phyloP scores from a whole-genome alignment of 306 rosid species.

The Rosa chinensis region DNA sequence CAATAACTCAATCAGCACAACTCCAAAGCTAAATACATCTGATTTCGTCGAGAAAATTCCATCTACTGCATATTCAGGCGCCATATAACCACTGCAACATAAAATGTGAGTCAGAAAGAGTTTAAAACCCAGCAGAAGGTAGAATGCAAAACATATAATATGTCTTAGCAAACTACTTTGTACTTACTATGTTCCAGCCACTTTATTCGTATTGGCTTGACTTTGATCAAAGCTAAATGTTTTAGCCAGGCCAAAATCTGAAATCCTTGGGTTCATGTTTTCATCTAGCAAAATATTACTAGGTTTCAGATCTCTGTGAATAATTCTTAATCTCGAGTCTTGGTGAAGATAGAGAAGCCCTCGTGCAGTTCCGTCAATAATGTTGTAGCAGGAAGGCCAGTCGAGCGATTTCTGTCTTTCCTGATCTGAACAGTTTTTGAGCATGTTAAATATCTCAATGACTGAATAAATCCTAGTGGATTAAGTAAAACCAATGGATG shows the following conservation, averaged over 20 bases:
- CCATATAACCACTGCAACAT: slow-evolving; percentile 36
- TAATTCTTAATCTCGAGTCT: slow-evolving; percentile 43
- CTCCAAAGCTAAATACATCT: slow-evolving; percentile 46
- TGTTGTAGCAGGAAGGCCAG: slow-evolving; percentile 32
- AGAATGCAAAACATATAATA: not conserved
- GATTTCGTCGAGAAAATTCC: slow-evolving; percentile 44
- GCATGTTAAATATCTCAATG: not conserved
- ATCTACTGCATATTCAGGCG: slow-evolving; percentile 48
- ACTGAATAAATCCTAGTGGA: not conserved
- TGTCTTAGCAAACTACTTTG: not conserved
- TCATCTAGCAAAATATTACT: slow-evolving; percentile 43
- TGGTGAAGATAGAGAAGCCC: slow-evolving; percentile 46
- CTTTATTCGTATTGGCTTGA: slow-evolving; percentile 31
- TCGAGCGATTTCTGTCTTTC: not conserved
- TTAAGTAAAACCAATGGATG: not conserved
- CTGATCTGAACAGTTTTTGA: not conserved
- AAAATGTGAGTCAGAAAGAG: not conserved
- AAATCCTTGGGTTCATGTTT: slow-evolving; percentile 40
- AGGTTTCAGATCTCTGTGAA: slow-evolving; percentile 45
- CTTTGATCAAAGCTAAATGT: slow-evolving; percentile 35
- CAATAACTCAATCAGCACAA: slow-evolving; percentile 37
- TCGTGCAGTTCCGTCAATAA: slow-evolving; percentile 33
- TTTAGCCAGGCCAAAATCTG: slow-evolving; percentile 51
- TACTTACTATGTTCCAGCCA: slow-evolving; percentile 53
- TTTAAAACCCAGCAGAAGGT: not conserved